Percentiles rank a stretch among this genome's conserved stretches.
phyloP scores from a whole-genome alignment of 129 eudicot species.

The Ambrosia artemisiifolia region DNA sequence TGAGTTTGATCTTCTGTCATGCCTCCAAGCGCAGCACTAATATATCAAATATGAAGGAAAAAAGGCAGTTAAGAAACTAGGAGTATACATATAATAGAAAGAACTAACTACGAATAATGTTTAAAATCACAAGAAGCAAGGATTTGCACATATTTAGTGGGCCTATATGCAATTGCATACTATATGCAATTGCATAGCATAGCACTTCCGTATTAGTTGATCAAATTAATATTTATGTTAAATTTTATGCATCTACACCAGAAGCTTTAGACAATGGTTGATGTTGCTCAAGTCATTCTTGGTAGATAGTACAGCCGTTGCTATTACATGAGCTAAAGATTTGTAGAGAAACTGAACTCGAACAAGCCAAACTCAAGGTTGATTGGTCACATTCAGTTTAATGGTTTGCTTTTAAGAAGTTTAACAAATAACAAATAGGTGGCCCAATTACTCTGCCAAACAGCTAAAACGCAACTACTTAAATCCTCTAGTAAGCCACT shows the following conservation, averaged over 20 bases:
- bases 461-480: too few relatives aligned
- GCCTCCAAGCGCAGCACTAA: constrained; percentile 89
- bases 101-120: background rate
- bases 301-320: too few relatives aligned
- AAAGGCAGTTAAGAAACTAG: background rate
- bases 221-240: background rate
- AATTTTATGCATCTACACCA: background rate
- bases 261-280: background rate
- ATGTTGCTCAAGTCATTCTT: background rate
- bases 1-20: constrained; percentile 42
- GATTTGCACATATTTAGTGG: background rate
- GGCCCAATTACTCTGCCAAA: background rate
- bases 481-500: too few relatives aligned
- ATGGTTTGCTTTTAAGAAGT: background rate
- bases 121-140: constrained; percentile 2
- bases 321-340: background rate
- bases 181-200: background rate
- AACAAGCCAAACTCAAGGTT: background rate
- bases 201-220: background rate
- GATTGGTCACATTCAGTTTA: background rate
- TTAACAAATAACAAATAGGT: background rate
- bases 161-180: background rate
- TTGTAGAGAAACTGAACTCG: background rate
- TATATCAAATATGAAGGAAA: constrained; percentile 13
- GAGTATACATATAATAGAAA: background rate